A percentile compares a stretch with the other conserved stretches of the same genome.
Evolutionary conservation across 495 filamentous ascomycete genomes (phyloP).

Genomic region (Tuber borchii): DNA sequence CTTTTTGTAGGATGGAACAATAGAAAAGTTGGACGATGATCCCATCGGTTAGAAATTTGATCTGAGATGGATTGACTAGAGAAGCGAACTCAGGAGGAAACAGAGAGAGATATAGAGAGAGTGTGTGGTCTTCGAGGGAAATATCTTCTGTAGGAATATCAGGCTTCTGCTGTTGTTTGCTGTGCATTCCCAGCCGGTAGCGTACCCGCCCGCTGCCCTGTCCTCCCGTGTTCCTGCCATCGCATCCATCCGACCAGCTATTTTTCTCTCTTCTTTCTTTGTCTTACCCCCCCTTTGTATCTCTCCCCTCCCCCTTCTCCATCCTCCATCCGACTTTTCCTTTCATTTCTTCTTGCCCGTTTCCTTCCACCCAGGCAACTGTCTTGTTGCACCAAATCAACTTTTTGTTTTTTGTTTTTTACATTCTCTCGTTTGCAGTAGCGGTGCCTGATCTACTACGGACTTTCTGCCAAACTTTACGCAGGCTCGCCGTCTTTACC

Average conservation of each 20-base stretch:
- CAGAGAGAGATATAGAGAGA: not conserved
- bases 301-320: not conserved
- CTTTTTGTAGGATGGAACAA: not conserved
- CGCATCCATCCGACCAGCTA: conserved; percentile 4
- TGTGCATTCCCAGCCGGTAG: not conserved
- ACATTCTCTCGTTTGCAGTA: conserved; percentile 5
- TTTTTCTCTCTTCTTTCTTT: conserved; percentile 12
- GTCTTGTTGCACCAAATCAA: not conserved
- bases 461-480: not conserved
- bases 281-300: conserved; percentile 9
- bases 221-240: conserved; percentile 20
- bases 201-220: conserved; percentile 10
- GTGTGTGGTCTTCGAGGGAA: not conserved
- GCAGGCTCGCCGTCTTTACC: not conserved
- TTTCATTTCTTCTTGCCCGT: conserved; percentile 17
- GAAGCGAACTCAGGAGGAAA: not conserved
- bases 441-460: not conserved
- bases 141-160: not conserved
- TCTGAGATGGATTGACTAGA: not conserved
- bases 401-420: not conserved
- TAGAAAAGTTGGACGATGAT: not conserved
- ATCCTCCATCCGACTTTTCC: conserved; percentile 3
- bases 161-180: conserved; percentile 1
- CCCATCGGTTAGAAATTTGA: not conserved
- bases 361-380: conserved; percentile 7